Percentiles rank a stretch among this genome's conserved stretches.
Conservation (phyloP, 495 filamentous ascomycete genomes). For the Tetracladium setigerum region DNA sequence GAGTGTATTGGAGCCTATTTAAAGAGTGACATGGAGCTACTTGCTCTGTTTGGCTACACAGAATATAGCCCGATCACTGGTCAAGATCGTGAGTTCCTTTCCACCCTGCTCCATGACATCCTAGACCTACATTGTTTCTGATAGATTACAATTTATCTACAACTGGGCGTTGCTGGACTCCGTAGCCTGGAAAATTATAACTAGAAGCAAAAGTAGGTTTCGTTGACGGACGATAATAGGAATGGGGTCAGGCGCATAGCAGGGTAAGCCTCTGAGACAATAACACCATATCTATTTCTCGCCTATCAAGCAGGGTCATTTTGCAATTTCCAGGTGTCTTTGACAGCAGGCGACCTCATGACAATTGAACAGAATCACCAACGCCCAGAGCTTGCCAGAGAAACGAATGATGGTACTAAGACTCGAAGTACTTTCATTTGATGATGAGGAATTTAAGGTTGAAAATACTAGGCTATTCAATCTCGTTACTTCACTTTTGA, state of each 20-base stretch:
- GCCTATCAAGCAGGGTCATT: no score
- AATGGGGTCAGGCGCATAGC: constrained; percentile 41
- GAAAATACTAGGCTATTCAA: no score
- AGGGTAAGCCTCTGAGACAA: no score
- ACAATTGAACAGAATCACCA: constrained; percentile 22
- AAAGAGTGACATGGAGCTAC: constrained; percentile 31
- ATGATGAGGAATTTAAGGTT: no score
- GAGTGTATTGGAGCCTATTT: constrained; percentile 36
- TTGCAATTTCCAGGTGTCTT: no score
- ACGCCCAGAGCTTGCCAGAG: no score
- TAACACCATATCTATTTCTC: no score
- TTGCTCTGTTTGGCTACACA: constrained; percentile 33
- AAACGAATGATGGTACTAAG: no score
- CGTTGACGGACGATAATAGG: constrained; percentile 16
- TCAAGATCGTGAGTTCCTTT: constrained; percentile 23
- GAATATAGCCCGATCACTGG: constrained; percentile 26
- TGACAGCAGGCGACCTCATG: constrained; percentile 26
- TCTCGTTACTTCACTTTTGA: no score
- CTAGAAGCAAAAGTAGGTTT: constrained; percentile 26
- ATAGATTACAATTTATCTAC: constrained; percentile 38
- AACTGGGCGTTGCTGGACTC: constrained; percentile 38
- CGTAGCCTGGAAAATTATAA: constrained; percentile 37
- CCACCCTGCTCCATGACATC: background rate
- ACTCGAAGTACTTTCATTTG: no score
- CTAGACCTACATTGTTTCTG: constrained; percentile 8